Conservation (phyloP, 169 alveolate genomes). For the Plasmodium yoelii region DNA sequence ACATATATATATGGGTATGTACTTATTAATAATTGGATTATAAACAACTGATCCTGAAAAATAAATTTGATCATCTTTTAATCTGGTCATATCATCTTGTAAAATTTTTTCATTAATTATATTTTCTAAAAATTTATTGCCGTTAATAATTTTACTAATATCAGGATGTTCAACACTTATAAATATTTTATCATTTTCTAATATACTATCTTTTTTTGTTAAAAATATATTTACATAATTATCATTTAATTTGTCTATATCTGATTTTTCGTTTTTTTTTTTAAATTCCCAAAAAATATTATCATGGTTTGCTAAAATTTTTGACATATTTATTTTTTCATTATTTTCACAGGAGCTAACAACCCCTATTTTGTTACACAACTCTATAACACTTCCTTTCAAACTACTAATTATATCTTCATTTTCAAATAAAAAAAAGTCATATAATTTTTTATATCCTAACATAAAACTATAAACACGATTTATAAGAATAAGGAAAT, state of each 20-base stretch:
- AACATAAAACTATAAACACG: constrained; percentile 5
- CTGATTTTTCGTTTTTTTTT: background rate
- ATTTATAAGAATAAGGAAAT: constrained; percentile 12
- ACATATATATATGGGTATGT: constrained; percentile 77
- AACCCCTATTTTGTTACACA: background rate
- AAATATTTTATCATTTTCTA: constrained; percentile 33
- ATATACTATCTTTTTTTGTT: constrained; percentile 23
- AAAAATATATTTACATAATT: constrained; percentile 38
- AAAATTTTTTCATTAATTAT: background rate
- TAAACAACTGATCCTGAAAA: constrained; percentile 64
- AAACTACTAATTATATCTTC: background rate
- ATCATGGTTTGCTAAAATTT: background rate
- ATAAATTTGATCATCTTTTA: constrained; percentile 39
- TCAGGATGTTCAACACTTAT: constrained; percentile 67
- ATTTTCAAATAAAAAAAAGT: background rate
- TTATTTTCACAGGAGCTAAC: background rate
- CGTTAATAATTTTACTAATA: constrained; percentile 29
- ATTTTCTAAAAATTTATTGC: constrained; percentile 7
- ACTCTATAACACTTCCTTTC: background rate
- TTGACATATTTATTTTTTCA: background rate
- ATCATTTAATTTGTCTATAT: background rate
- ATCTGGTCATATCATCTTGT: constrained; percentile 21
- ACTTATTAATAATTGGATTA: constrained; percentile 72
- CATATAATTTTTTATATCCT: background rate
- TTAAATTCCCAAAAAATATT: background rate